A percentile compares a stretch with the other conserved stretches of the same genome.
Conservation (phyloP, 2,329 filamentous ascomycete species). For the Fusarium bulbicola region DNA sequence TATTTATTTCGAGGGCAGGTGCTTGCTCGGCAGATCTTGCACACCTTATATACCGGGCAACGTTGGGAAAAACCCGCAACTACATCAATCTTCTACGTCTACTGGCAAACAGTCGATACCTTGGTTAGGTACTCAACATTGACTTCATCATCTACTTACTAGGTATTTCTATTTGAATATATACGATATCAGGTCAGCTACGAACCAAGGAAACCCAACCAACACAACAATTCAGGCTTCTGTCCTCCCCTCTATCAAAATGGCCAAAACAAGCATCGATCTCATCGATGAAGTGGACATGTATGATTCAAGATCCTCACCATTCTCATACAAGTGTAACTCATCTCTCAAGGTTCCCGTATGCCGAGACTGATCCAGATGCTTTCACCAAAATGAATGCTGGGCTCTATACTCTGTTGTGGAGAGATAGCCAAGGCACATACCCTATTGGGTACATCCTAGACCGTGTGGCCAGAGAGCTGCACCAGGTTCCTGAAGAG, state of each 20-base stretch:
- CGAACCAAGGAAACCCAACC: not conserved
- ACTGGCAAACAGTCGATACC: not conserved
- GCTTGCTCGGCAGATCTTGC: not conserved
- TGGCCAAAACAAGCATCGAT: conserved; percentile 41
- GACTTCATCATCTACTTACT: not conserved
- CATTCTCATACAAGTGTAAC: not conserved
- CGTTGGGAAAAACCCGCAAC: conserved; percentile 14
- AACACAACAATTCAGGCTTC: not conserved
- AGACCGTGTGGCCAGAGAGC: conserved; percentile 58
- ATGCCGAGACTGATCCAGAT: conserved; percentile 69
- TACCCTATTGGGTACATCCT: conserved; percentile 71
- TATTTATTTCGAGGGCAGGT: not conserved
- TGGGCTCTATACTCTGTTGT: conserved; percentile 72
- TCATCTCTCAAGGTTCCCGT: conserved; percentile 73
- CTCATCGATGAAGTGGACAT: conserved; percentile 40
- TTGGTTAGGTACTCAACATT: not conserved
- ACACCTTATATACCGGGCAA: not conserved
- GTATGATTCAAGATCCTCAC: conserved; percentile 11
- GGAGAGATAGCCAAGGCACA: conserved; percentile 69
- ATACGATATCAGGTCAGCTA: not conserved
- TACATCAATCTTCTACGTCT: not conserved
- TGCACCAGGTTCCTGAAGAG: conserved; percentile 57
- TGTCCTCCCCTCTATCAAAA: not conserved
- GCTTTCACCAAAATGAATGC: conserved; percentile 65
- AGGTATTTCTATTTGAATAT: too few relatives aligned